Base-by-base conservation (phyloP, 2,329 filamentous ascomycete genomes). In the Cladophialophora immunda region DNA sequence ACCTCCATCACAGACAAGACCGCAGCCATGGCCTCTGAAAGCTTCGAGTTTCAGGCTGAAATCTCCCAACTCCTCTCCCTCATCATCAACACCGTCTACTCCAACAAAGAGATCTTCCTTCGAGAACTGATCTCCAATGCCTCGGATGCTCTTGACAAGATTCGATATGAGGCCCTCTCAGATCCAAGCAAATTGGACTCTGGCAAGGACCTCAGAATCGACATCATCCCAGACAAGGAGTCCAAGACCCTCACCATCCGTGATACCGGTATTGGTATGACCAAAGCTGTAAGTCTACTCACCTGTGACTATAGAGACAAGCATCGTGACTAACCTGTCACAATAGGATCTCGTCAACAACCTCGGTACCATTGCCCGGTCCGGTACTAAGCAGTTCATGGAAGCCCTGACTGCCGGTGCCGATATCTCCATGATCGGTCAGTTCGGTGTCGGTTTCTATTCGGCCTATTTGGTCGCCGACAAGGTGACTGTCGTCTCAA, bases 361-460 rank as follows among this genome's bases (percentile, higher is more conserved):
- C 89, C 90, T 99, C 74, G 95, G 95, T 87, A 99, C 95, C 76
- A 99, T 99, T 83, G 95, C 95, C 81, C 93, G 95, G 81, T 99
- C 95, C 70, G 95, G 95, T 74, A 99, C 95, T 83, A 99, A 99
- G 90, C 95, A 98, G 87, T 99, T 99, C 86, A 99, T 99, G 95
- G 95, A 99, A 89, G 95, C 95, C 72, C 89, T 99, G 76, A 94
- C 93, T 76, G 95, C 95, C 74, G 95, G 95, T 87, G 95, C 95
- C 81, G 95, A 99, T 84, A 95, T 99, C 75, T 98, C 95, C 85
- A 98, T 99, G 95, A 99, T 99, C 82, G 95, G 95, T 80, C 95
- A 99, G 86, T 99, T 99, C 83, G 95, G 95, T 96, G 95, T 99
- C 78, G 95, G 95, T 91, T 99, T 99, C 92, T 99, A 99, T 90